Evolutionary conservation across 257 asterid genomes (phyloP).

Genomic region (Fraxinus anomala): DNA sequence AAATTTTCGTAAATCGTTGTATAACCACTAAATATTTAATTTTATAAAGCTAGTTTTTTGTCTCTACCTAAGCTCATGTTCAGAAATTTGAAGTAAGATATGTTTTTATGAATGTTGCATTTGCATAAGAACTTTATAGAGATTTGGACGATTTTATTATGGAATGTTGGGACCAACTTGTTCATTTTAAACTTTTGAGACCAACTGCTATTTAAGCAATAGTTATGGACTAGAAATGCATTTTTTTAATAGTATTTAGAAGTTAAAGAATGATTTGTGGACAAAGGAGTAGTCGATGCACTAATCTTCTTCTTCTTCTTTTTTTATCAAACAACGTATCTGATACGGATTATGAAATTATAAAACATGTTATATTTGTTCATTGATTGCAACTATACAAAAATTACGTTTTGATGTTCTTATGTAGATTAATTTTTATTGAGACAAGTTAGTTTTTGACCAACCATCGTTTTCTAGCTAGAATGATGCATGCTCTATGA

Average conservation of each 20-base stretch:
- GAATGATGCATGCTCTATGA: conserved; percentile 31
- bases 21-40: no score
- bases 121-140: no score
- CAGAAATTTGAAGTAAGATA: not conserved
- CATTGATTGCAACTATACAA: not conserved
- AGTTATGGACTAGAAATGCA: conserved; percentile 33
- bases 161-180: not conserved
- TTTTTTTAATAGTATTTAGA: not conserved
- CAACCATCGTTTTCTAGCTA: not conserved
- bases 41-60: no score
- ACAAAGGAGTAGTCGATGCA: not conserved
- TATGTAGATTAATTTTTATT: no score
- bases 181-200: not conserved
- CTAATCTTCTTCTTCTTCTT: no score
- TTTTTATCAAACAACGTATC: not conserved
- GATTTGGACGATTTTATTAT: no score
- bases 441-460: not conserved
- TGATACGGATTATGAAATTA: not conserved
- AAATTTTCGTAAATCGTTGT: no score
- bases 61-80: no score
- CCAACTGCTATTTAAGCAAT: not conserved
- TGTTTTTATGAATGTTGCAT: no score
- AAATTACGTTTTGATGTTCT: not conserved
- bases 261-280: not conserved
- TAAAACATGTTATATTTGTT: conserved; percentile 17